A percentile compares a stretch with the other conserved stretches of the same genome.
These are phyloP conservation scores for Penicillium sp. DNA, from an alignment of 2,329 filamentous ascomycete species.

Conservation along the genomic window DNA sequence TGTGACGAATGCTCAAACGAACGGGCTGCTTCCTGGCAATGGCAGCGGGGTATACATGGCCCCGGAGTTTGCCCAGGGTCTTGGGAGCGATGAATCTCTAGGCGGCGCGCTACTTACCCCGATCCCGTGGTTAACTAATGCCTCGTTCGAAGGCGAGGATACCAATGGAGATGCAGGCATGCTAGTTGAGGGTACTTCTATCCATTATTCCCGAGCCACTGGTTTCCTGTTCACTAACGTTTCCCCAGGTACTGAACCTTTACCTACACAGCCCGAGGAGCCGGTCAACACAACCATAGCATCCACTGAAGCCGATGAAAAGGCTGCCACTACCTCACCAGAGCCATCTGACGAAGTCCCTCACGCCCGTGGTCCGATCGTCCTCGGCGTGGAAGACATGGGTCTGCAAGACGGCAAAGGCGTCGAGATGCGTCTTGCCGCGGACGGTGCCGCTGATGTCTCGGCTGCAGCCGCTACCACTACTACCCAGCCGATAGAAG, in stretches of 20 bases:
- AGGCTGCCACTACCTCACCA: constrained; percentile 26
- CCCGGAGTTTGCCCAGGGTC: constrained; percentile 33
- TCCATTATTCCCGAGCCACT: background rate
- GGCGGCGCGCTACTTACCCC: constrained; percentile 90
- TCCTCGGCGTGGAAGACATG: constrained; percentile 82
- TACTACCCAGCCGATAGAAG: constrained; percentile 5
- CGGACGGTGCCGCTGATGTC: constrained; percentile 9
- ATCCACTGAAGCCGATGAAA: constrained; percentile 16
- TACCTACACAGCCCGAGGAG: constrained; percentile 4
- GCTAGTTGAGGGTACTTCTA: constrained; percentile 19
- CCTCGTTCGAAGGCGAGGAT: constrained; percentile 27
- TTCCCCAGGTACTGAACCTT: background rate
- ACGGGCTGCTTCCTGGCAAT: constrained; percentile 51
- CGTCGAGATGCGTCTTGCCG: constrained; percentile 39
- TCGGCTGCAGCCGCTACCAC: constrained; percentile 4
- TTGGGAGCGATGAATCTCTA: constrained; percentile 83
- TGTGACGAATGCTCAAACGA: constrained; percentile 35
- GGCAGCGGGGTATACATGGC: constrained; percentile 33
- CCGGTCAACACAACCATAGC: background rate
- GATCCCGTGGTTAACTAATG: constrained; percentile 75
- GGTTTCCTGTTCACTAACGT: constrained; percentile 1
- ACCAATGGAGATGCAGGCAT: constrained; percentile 16
- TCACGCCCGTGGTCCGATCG: constrained; percentile 78
- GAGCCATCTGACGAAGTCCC: constrained; percentile 63
- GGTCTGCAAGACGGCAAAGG: constrained; percentile 65